These are phyloP conservation scores for Corchorus capsularis DNA, from an alignment of 345 rosid genomes.

Conservation along the genomic window DNA sequence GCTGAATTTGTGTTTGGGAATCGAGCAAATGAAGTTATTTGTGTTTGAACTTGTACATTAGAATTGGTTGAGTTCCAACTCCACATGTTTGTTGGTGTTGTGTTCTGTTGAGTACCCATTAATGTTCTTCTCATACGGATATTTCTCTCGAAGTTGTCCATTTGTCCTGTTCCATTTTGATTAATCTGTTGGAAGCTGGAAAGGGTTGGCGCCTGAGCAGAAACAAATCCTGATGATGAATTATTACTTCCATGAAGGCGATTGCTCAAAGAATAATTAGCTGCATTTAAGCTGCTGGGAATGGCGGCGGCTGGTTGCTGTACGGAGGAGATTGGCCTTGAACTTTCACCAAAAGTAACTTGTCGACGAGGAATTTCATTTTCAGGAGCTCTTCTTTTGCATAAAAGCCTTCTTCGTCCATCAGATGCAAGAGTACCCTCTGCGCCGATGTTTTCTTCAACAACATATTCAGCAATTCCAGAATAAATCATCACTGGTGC, in stretches of 20 bases:
- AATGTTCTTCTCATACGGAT: neutral
- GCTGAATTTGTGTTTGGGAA: neutral
- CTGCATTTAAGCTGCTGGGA: neutral
- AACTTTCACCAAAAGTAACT: neutral
- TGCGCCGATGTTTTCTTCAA: neutral
- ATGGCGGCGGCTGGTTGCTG: neutral
- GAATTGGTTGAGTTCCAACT: neutral
- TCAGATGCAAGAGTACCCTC: slow-evolving; percentile 8
- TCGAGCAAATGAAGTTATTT: neutral
- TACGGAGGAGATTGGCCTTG: slow-evolving; percentile 2
- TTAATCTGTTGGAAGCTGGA: neutral
- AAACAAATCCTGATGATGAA: neutral
- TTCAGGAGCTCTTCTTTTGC: slow-evolving; percentile 14
- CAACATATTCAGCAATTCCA: neutral
- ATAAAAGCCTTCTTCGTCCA: slow-evolving; percentile 15
- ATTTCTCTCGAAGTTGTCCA: slow-evolving; percentile 3
- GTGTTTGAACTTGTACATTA: neutral
- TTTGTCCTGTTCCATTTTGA: neutral
- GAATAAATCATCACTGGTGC: slow-evolving; percentile 17
- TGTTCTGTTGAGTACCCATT: neutral
- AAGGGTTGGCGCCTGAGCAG: neutral
- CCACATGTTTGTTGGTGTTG: neutral
- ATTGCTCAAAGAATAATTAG: neutral
- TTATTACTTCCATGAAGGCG: neutral
- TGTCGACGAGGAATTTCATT: neutral